Evolutionary conservation across 768 basidiomycete species (phyloP).

Genomic region (Rubroboletus pulcherrimus): DNA sequence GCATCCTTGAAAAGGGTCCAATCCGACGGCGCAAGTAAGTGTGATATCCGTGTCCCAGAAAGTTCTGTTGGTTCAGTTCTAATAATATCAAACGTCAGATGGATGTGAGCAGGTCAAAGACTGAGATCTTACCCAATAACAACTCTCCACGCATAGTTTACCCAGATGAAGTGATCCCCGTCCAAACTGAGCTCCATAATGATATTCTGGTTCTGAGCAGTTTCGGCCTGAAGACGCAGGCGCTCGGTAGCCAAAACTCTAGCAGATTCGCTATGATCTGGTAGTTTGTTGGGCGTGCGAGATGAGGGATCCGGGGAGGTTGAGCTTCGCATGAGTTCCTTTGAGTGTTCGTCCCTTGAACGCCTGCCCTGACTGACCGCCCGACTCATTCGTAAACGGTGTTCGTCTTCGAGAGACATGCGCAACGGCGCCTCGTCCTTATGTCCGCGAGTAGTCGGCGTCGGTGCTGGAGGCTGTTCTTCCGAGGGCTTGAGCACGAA

Average conservation of each 20-base stretch:
- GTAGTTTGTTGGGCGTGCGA: slow-evolving; percentile 42
- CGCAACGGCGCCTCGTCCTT: slow-evolving; percentile 37
- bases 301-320: slow-evolving; percentile 35
- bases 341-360: slow-evolving; percentile 56
- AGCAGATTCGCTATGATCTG: slow-evolving; percentile 67
- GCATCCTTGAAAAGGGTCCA: slow-evolving; percentile 83
- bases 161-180: slow-evolving; percentile 92
- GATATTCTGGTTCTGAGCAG: slow-evolving; percentile 92
- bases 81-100: slow-evolving; percentile 15
- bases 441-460: slow-evolving; percentile 36
- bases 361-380: slow-evolving; percentile 51
- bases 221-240: slow-evolving; percentile 85
- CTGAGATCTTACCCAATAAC: slow-evolving; percentile 73
- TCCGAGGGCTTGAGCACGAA: slow-evolving; percentile 91
- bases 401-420: slow-evolving; percentile 31
- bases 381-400: slow-evolving; percentile 44
- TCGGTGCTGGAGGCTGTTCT: slow-evolving; percentile 44
- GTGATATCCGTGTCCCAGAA: slow-evolving; percentile 76
- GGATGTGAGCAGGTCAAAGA: neutral
- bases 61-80: slow-evolving; percentile 84
- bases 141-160: slow-evolving; percentile 92
- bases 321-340: slow-evolving; percentile 40
- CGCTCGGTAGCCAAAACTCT: slow-evolving; percentile 87
- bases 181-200: slow-evolving; percentile 93
- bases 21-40: slow-evolving; percentile 74